Base-by-base conservation (phyloP, 2,329 filamentous ascomycete species). In the Leptographium galeiforme region DNA sequence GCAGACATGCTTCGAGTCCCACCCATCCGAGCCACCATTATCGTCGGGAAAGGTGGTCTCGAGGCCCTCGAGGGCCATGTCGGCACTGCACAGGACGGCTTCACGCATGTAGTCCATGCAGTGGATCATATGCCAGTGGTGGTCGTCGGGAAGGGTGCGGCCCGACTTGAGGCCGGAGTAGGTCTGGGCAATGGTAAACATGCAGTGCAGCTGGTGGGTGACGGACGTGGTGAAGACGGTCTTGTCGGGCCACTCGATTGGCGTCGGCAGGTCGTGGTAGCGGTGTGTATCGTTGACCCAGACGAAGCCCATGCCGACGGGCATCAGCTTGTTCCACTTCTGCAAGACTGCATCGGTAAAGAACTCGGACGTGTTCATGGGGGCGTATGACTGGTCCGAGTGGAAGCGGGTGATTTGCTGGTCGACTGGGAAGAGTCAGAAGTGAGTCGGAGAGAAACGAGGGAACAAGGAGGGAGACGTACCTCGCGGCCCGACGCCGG, bases 51-150 rank as follows among this genome's bases (percentile, higher is more conserved):
- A 73, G 1, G 71, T 73, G 2, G 71, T 73, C 60, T 72, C 70
- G 14, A 67, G 66, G 39, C 70, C 70, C 62, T 74, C 71, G 47
- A 73, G 61, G 1, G 70, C 70, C 55, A 70, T 71, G 56, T 74
- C 72, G 51, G 69, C 68, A 33, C 63, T 67, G 61, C 72, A 74
- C 66, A 73, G 68, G 55, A 74, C 69, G 41, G 69, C 69, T 60
- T 74, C 69, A 12, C 72, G 64, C 62, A 74, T 67, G 60, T 74
- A 74, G 58, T 70, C 68, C 61, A 73, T 71, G 64, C 72, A 74
- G 63, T 74, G 72, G 52, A 70, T 68, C 65, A 74, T 70, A 61
- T 74, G 71, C 68, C 69, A 72, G 61, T 72, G 68, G 61, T 72
- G 68, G 57, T 72, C 70, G 30, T 68, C 64, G 18, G 69, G 69